Evolutionary conservation across 306 rosid species (phyloP), one percentile per base, ranked within the genome.

Genomic region (Castanospermum australe): DNA sequence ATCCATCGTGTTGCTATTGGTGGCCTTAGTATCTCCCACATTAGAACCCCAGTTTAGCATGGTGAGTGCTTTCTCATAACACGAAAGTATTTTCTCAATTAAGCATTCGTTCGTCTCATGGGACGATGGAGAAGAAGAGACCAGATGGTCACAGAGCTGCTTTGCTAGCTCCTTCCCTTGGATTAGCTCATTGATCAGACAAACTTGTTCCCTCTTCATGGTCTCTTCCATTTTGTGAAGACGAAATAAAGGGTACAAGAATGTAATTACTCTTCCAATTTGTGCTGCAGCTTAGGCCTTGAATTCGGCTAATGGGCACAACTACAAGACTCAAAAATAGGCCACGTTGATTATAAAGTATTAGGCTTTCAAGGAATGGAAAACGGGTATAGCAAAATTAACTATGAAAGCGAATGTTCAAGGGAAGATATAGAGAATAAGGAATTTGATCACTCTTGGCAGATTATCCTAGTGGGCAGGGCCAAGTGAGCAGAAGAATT

Each of bases 141-240:
- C 62, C 7, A 88, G 55, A 55, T 82, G 85, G 55, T 48, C n/a
- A 39, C 63, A 47, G 6, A 90, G 90, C 82, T 87, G 84, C 54
- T 87, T 60, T n/a, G 97, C 89, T 3, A 86, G 87, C 78, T 84
- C 87, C 84, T 86, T 86, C 67, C 98, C 97, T 59, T 86, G 89
- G 14, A 8, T 85, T 30, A 91, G 85, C 79, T 93, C 93, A 51
- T 66, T 71, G 45, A 80, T 77, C 12, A 93, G 75, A 73, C 12
- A n/a, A 59, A 65, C 30, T 42, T 77, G 81, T 61, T 83, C 92
- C 63, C 71, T 77, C 21, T 81, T 71, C 70, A 55, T 67, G 47
- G 45, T 62, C 69, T 59, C 82, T 75, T 76, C 89, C 89, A 76
- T 87, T 72, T 45, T 22, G 65, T 66, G 47, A 11, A 71, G 5